Evolutionary conservation across 2,329 filamentous ascomycete genomes (phyloP).

Genomic region (Diaporthe vexans): DNA sequence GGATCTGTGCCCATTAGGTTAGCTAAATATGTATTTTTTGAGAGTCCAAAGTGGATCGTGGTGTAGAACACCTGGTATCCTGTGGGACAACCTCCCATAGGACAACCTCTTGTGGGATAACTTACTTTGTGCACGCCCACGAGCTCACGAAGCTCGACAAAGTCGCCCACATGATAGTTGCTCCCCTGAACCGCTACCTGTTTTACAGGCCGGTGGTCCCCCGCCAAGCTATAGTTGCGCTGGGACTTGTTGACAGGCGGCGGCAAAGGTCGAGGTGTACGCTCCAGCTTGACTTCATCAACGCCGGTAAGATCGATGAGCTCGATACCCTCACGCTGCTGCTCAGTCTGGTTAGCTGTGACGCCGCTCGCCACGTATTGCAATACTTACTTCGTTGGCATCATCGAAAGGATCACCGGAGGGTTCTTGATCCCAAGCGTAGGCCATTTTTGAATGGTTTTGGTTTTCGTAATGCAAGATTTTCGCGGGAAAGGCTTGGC

Average conservation of each 20-base stretch:
- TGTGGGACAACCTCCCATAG: too few relatives aligned
- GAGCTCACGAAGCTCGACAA: slow-evolving; percentile 7
- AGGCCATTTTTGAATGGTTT: neutral
- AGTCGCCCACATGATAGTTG: neutral
- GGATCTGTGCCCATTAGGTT: neutral
- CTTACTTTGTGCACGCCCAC: neutral
- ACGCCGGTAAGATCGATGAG: neutral
- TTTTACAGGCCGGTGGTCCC: neutral
- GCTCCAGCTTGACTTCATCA: neutral
- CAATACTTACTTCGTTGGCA: neutral
- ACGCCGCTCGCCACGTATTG: too few relatives aligned
- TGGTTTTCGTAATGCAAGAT: neutral
- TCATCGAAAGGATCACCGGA: neutral
- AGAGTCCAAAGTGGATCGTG: too few relatives aligned
- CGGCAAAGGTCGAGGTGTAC: neutral
- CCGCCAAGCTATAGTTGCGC: neutral
- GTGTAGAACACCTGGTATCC: too few relatives aligned
- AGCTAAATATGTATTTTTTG: neutral
- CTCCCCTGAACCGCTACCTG: neutral
- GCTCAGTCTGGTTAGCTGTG: neutral
- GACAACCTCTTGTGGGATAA: neutral
- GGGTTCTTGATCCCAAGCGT: too few relatives aligned
- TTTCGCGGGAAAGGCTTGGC: neutral
- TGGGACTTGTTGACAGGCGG: neutral
- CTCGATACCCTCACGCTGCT: neutral